Conservation (phyloP, 139 green algal genomes). For the Picochlorum sp. region DNA sequence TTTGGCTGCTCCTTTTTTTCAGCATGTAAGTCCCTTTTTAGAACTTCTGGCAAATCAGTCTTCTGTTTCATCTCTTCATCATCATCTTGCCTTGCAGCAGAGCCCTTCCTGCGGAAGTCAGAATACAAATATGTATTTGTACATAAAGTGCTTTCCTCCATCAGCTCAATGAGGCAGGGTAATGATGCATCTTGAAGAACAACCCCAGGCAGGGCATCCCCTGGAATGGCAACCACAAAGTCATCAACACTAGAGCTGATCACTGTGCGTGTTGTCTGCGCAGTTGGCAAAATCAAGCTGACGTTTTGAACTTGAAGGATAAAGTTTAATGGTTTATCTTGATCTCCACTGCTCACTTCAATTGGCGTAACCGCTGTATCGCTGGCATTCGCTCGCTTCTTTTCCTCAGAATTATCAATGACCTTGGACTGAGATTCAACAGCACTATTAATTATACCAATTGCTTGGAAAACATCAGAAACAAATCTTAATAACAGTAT, state of each 20-base stretch:
- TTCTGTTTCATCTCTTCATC: background rate
- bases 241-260: constrained; percentile 17
- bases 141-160: constrained; percentile 15
- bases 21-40: background rate
- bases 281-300: constrained; percentile 28
- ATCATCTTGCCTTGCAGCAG: background rate
- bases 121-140: constrained; percentile 18
- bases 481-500: constrained; percentile 40
- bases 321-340: constrained; percentile 7
- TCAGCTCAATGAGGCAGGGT: constrained; percentile 9
- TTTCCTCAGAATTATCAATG: no score
- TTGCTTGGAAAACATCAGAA: constrained; percentile 22
- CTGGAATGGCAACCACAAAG: constrained; percentile 28
- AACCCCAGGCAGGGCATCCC: constrained; percentile 9
- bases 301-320: constrained; percentile 28
- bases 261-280: constrained; percentile 13
- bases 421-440: background rate
- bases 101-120: constrained; percentile 4
- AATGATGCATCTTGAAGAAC: constrained; percentile 20
- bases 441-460: constrained; percentile 25
- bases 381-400: background rate
- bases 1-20: background rate
- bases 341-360: background rate
- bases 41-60: background rate
- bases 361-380: background rate